These are phyloP conservation scores for Ophiocordyceps camponoti-saundersi DNA, from an alignment of 2,329 filamentous ascomycete genomes.

Conservation along the genomic window DNA sequence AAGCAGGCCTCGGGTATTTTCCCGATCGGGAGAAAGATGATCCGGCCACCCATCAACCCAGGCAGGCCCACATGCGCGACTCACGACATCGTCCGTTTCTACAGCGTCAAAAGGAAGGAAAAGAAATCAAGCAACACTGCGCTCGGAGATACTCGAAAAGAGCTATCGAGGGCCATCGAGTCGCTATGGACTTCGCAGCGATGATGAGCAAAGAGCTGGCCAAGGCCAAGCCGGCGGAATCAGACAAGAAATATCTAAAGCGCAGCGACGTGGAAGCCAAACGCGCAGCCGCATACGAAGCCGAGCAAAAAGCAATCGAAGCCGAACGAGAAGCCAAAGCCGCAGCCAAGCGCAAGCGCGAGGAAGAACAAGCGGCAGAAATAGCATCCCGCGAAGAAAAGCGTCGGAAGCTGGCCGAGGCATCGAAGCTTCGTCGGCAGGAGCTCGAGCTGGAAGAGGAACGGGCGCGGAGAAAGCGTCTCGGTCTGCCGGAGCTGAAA, in stretches of 20 bases:
- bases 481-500: constrained; percentile 64
- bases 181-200: constrained; percentile 80
- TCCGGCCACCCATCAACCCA: constrained; percentile 2
- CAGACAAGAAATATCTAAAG: constrained; percentile 61
- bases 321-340: constrained; percentile 51
- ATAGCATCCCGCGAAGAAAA: constrained; percentile 64
- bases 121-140: neutral
- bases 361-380: constrained; percentile 66
- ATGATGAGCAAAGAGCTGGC: constrained; percentile 88
- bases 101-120: neutral
- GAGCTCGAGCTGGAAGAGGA: constrained; percentile 62
- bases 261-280: constrained; percentile 75
- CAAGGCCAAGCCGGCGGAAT: constrained; percentile 38
- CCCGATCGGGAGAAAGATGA: constrained; percentile 3
- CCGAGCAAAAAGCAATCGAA: constrained; percentile 63
- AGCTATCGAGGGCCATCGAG: constrained; percentile 1
- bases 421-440: constrained; percentile 52
- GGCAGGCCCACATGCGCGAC: neutral
- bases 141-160: too few species aligned
- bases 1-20: too few species aligned
- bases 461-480: constrained; percentile 49
- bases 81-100: neutral
- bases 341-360: constrained; percentile 69
- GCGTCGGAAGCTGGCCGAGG: constrained; percentile 62
- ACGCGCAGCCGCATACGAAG: constrained; percentile 61